Evolutionary conservation across 805 yeast genomes (phyloP).

Genomic region (Vanderwaltozyma yarrowii): DNA sequence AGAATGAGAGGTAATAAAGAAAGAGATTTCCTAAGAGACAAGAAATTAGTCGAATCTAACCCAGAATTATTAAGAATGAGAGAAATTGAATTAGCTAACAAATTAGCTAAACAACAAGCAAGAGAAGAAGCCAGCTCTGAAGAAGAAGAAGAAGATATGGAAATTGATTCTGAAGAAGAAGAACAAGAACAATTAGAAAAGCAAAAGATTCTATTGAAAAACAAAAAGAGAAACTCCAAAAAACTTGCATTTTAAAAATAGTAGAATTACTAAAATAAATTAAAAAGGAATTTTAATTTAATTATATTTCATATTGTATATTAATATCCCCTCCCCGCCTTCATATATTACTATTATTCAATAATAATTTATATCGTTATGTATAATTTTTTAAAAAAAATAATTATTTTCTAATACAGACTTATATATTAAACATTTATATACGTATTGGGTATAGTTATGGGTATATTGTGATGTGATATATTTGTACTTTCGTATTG

Average conservation of each 20-base stretch:
- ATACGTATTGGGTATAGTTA: no score
- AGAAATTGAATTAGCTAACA: constrained; percentile 80
- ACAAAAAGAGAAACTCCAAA: constrained; percentile 37
- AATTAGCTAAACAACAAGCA: constrained; percentile 60
- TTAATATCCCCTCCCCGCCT: neutral
- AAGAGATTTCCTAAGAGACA: constrained; percentile 72
- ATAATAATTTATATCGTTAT: no score
- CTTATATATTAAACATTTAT: no score
- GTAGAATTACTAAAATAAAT: no score
- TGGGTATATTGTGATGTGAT: no score
- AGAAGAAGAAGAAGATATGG: constrained; percentile 39
- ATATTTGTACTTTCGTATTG: no score
- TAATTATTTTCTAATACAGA: no score
- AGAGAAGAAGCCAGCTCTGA: constrained; percentile 34
- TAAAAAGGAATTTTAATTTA: no score
- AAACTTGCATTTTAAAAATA: constrained; percentile 27
- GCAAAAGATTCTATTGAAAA: constrained; percentile 52
- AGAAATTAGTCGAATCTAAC: constrained; percentile 76
- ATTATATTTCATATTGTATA: neutral
- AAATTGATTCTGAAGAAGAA: constrained; percentile 41
- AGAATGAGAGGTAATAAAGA: constrained; percentile 98
- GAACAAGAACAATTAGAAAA: constrained; percentile 37
- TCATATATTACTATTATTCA: no score
- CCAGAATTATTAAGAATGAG: constrained; percentile 87
- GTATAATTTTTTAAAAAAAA: no score